A percentile compares a stretch with the other conserved stretches of the same genome.
Conservation (phyloP, 495 filamentous ascomycete species). For the Penicillium maclennaniae region DNA sequence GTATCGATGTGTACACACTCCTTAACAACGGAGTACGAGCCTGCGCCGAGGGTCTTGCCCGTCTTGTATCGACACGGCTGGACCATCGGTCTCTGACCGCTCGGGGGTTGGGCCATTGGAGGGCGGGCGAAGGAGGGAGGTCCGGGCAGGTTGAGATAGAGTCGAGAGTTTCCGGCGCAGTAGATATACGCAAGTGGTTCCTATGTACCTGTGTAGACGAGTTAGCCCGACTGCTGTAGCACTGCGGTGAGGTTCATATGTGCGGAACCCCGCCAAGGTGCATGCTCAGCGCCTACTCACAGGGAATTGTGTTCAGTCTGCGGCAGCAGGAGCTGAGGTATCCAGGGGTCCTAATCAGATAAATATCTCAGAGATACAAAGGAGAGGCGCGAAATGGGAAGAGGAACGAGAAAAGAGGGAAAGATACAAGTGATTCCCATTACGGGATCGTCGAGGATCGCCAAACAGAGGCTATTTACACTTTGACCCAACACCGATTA, state of each 20-base stretch:
- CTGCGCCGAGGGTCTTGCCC: constrained; percentile 92
- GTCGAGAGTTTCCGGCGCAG: neutral
- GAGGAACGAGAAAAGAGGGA: neutral
- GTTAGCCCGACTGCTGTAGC: constrained; percentile 17
- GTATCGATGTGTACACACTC: constrained; percentile 99
- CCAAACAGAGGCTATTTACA: constrained; percentile 4
- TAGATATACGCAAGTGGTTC: neutral
- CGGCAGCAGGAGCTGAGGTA: neutral
- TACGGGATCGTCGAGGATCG: constrained; percentile 9
- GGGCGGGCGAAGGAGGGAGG: neutral
- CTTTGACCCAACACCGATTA: neutral
- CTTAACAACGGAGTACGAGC: constrained; percentile 98
- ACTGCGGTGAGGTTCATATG: neutral
- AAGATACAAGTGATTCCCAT: neutral
- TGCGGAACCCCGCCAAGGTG: constrained; percentile 13
- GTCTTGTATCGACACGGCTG: constrained; percentile 94
- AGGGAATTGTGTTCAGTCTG: neutral
- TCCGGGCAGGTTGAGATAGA: constrained; percentile 1
- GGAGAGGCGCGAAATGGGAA: neutral
- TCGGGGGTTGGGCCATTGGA: constrained; percentile 38
- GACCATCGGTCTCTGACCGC: constrained; percentile 54
- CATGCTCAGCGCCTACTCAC: constrained; percentile 7
- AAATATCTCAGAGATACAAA: neutral
- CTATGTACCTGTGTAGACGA: constrained; percentile 5
- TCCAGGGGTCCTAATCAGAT: neutral